A percentile compares a stretch with the other conserved stretches of the same genome.
Evolutionary conservation across 805 yeast species (phyloP).

Genomic region (Pichia cabralensis): DNA sequence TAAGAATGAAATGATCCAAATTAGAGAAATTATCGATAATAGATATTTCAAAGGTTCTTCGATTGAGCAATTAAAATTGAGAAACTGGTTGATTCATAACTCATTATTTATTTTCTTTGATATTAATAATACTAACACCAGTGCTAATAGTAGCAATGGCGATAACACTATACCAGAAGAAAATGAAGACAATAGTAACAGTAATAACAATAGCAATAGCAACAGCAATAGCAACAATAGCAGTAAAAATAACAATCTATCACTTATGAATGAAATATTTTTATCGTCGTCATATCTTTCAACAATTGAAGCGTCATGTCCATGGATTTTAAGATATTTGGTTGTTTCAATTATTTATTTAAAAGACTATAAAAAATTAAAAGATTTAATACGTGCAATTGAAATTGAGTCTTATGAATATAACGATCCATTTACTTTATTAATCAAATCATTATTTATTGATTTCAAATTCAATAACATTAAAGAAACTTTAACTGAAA

Average conservation of each 20-base stretch:
- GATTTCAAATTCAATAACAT: constrained; percentile 51
- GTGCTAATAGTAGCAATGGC: not conserved
- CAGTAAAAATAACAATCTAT: constrained; percentile 29
- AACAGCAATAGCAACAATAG: too few species aligned
- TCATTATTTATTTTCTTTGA: constrained; percentile 49
- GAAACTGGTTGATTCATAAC: constrained; percentile 66
- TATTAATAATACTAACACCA: constrained; percentile 1
- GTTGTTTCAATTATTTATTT: constrained; percentile 45
- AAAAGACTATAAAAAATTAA: constrained; percentile 38
- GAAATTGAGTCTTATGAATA: constrained; percentile 57
- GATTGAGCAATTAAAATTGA: constrained; percentile 47
- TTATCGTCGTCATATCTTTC: constrained; percentile 51
- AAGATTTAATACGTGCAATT: constrained; percentile 47
- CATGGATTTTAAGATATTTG: constrained; percentile 60
- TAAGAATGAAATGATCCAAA: constrained; percentile 39
- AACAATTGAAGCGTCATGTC: constrained; percentile 61
- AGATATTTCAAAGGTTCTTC: constrained; percentile 41
- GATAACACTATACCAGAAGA: too few species aligned
- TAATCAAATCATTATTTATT: constrained; percentile 44
- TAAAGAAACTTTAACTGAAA: constrained; percentile 35
- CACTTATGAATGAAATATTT: constrained; percentile 45
- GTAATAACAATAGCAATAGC: too few species aligned
- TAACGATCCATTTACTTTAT: constrained; percentile 51
- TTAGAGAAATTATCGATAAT: constrained; percentile 50
- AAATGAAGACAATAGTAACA: too few species aligned